Evolutionary conservation across 441 rosid species (phyloP).

Genomic region (Pelargonium fulgidum): DNA sequence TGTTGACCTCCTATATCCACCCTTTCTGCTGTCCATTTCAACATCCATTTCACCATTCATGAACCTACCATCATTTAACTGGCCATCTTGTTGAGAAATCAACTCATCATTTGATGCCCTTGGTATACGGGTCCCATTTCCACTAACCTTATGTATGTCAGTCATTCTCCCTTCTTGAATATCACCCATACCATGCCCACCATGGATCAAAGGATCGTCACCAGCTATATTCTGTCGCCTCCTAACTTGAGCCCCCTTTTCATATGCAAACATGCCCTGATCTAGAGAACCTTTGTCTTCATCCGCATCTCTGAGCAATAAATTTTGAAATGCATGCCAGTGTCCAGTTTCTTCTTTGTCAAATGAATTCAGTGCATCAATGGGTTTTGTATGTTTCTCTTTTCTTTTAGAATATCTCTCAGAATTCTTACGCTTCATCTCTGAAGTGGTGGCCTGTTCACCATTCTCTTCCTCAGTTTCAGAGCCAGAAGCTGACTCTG

Average conservation of each 20-base stretch:
- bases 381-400: conserved; percentile 24
- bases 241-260: conserved; percentile 47
- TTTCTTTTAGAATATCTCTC: conserved; percentile 33
- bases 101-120: conserved; percentile 52
- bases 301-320: conserved; percentile 63
- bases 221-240: conserved; percentile 39
- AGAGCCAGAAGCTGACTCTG: conserved; percentile 48
- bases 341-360: conserved; percentile 46
- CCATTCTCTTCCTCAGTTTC: conserved; percentile 44
- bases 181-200: conserved; percentile 37
- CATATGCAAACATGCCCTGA: conserved; percentile 50
- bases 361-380: conserved; percentile 24
- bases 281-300: conserved; percentile 48
- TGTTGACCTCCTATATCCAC: conserved; percentile 32
- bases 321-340: conserved; percentile 90
- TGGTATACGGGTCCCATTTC: conserved; percentile 34
- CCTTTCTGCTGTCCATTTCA: conserved; percentile 39
- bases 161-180: conserved; percentile 37
- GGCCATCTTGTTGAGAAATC: conserved; percentile 34
- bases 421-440: conserved; percentile 27
- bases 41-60: conserved; percentile 32
- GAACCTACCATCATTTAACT: conserved; percentile 31
- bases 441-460: conserved; percentile 21
- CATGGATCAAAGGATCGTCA: conserved; percentile 55
- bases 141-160: conserved; percentile 44